Base-by-base conservation (phyloP, 352 stramenopile species). In the Phytophthora ramorum region DNA sequence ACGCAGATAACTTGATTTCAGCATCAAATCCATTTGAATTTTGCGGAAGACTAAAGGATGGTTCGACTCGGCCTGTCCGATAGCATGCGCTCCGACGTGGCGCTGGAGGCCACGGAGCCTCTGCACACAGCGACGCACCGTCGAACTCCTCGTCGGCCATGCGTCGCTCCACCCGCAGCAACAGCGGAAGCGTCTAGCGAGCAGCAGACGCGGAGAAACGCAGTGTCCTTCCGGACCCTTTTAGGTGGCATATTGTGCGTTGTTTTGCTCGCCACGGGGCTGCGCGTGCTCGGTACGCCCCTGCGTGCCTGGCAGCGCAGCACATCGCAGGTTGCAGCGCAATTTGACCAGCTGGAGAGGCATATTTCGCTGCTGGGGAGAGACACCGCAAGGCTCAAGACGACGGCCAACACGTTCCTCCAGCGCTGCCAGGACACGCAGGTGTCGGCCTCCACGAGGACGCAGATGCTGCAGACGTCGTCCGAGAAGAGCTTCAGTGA, bases 1-100 rank as follows among this genome's bases (percentile, higher is more conserved):
- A 45, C 38, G 5, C 10, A 17, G 6, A 35, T 53, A 4, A 56
- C 44, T 67, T 59, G 50, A 40, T 30, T 49, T 61, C 20, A 54
- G 22, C 66, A 71, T 48, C 34, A n/a, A 32, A 54, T 19, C 7
- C 41, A 10, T 71, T 68, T 62, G 9, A 73, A 75, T 67, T 78
- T 71, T 66, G 59, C 51, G 60, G 49, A 26, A 65, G 17, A 26
- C 28, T 34, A 2, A 62, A 9, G 12, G 6, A 79, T 76, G 71
- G 45, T 28, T 17, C 59, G 71, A 17, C 58, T 79, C n/a, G 71
- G 71, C 41, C 58, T 79, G 50, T 79, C 71, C 0, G 71, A 79
- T n/a, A 79, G 71, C 46, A 79, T 79, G 71, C 63, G 67, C 63
- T 76, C 71, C 6, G 66, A 55, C n/a, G 58, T 50, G 50, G 69